A percentile compares a stretch with the other conserved stretches of the same genome.
phyloP scores from a whole-genome alignment of 1,284 basidiomycete genomes.

The Leccinum angustisporum region DNA sequence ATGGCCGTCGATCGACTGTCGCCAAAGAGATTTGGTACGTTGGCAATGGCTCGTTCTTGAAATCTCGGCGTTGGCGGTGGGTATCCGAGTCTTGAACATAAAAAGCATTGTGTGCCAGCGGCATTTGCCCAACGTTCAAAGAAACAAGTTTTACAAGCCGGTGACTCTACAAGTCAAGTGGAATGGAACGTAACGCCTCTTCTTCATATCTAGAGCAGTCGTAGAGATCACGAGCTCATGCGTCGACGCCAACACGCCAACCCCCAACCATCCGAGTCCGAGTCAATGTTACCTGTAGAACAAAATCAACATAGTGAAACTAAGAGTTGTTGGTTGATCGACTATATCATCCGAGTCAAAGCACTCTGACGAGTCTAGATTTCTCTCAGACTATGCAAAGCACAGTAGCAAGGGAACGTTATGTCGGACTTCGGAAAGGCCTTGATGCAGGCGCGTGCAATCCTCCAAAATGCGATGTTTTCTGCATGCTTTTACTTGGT shows the following conservation, averaged over 20 bases:
- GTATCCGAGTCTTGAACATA: slow-evolving; percentile 45
- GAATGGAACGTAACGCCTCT: slow-evolving; percentile 40
- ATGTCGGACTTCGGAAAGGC: slow-evolving; percentile 51
- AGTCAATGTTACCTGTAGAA: not conserved
- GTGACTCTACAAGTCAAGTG: slow-evolving; percentile 55
- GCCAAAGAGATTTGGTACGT: not conserved
- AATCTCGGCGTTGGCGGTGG: slow-evolving; percentile 1
- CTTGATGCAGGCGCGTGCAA: slow-evolving; percentile 59
- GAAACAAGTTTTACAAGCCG: slow-evolving; percentile 45
- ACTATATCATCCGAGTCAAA: slow-evolving; percentile 47
- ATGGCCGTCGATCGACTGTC: slow-evolving; percentile 48
- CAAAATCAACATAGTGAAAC: not conserved
- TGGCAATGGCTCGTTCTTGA: not conserved
- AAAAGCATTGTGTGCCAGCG: not conserved
- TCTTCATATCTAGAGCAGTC: slow-evolving; percentile 53
- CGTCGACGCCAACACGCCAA: slow-evolving; percentile 43
- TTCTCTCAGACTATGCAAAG: slow-evolving; percentile 56
- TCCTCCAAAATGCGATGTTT: slow-evolving; percentile 73
- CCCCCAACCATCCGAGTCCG: slow-evolving; percentile 33
- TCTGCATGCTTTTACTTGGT: slow-evolving; percentile 35
- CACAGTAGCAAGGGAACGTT: slow-evolving; percentile 60
- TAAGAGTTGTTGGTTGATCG: slow-evolving; percentile 9
- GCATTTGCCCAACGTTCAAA: slow-evolving; percentile 44
- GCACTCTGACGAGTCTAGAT: slow-evolving; percentile 29
- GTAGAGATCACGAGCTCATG: slow-evolving; percentile 50